These are phyloP conservation scores for Didymella sp. DNA, from an alignment of 2,329 filamentous ascomycete genomes.

Conservation along the genomic window DNA sequence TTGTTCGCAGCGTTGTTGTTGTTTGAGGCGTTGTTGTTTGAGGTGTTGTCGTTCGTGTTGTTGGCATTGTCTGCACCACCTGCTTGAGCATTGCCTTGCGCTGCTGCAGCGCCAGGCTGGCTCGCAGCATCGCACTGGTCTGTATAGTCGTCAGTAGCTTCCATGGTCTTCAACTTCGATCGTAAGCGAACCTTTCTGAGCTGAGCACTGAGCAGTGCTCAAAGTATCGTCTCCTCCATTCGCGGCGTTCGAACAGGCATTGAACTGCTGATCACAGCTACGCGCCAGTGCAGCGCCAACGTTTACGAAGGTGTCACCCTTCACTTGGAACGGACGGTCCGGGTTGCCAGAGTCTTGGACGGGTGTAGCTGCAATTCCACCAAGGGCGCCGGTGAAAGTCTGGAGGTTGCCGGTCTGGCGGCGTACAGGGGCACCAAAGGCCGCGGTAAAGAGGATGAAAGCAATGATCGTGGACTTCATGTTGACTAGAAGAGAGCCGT, in stretches of 20 bases:
- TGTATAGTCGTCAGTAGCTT: neutral
- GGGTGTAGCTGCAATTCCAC: slow-evolving; percentile 62
- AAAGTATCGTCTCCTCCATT: slow-evolving; percentile 58
- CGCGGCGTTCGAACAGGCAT: slow-evolving; percentile 63
- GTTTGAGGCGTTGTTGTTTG: neutral
- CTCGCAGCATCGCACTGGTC: slow-evolving; percentile 28
- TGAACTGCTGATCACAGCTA: slow-evolving; percentile 69
- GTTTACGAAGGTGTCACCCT: slow-evolving; percentile 59
- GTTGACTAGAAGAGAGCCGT: neutral
- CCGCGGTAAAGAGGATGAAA: slow-evolving; percentile 4
- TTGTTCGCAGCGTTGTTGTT: neutral
- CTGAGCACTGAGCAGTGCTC: slow-evolving; percentile 61
- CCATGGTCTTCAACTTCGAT: neutral
- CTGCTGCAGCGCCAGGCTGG: slow-evolving; percentile 6
- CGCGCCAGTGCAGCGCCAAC: slow-evolving; percentile 64
- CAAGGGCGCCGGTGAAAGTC: slow-evolving; percentile 57
- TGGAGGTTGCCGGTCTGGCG: slow-evolving; percentile 34
- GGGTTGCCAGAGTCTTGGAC: slow-evolving; percentile 56
- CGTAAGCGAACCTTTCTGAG: slow-evolving; percentile 56
- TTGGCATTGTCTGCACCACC: neutral
- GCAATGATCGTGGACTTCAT: slow-evolving; percentile 10
- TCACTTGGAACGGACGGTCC: slow-evolving; percentile 51
- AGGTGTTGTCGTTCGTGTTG: neutral
- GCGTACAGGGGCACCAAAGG: slow-evolving; percentile 3
- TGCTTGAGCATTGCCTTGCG: slow-evolving; percentile 1